A percentile compares a stretch with the other conserved stretches of the same genome.
These are phyloP conservation scores for Leishmania major DNA, from an alignment of 208 protist genomes.

Conservation along the genomic window DNA sequence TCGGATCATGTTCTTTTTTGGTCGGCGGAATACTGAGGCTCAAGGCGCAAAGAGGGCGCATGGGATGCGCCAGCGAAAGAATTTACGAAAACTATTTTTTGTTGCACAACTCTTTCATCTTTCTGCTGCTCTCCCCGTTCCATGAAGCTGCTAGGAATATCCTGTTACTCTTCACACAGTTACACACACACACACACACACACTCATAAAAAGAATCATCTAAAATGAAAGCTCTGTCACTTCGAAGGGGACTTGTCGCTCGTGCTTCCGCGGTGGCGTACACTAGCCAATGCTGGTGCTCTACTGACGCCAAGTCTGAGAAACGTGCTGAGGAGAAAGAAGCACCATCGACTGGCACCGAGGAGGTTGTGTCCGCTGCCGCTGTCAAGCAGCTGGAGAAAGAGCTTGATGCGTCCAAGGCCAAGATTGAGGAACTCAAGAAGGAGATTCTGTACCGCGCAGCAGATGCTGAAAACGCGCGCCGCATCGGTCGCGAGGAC, in stretches of 20 bases:
- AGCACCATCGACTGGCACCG: neutral
- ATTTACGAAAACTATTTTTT: neutral
- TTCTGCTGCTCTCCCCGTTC: neutral
- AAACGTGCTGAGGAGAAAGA: conserved; percentile 34
- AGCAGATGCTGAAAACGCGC: conserved; percentile 89
- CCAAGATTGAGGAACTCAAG: conserved; percentile 69
- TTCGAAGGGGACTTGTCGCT: conserved; percentile 20
- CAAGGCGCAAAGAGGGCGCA: neutral
- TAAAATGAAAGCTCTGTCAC: conserved; percentile 28
- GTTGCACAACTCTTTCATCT: neutral
- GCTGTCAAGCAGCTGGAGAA: conserved; percentile 60
- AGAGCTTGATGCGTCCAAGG: conserved; percentile 65
- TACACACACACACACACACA: neutral
- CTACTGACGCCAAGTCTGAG: conserved; percentile 35
- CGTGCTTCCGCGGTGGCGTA: conserved; percentile 15
- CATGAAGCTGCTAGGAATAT: neutral
- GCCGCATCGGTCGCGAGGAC: conserved; percentile 88
- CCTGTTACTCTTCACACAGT: neutral
- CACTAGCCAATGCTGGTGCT: conserved; percentile 40
- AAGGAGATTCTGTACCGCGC: conserved; percentile 88
- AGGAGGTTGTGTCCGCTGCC: conserved; percentile 37
- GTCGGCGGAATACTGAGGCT: neutral
- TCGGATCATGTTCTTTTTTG: neutral
- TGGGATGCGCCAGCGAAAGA: neutral
- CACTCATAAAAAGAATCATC: conserved; percentile 1